phyloP scores from a whole-genome alignment of 352 stramenopile genomes.

The Globisporangium paroecandrum region DNA sequence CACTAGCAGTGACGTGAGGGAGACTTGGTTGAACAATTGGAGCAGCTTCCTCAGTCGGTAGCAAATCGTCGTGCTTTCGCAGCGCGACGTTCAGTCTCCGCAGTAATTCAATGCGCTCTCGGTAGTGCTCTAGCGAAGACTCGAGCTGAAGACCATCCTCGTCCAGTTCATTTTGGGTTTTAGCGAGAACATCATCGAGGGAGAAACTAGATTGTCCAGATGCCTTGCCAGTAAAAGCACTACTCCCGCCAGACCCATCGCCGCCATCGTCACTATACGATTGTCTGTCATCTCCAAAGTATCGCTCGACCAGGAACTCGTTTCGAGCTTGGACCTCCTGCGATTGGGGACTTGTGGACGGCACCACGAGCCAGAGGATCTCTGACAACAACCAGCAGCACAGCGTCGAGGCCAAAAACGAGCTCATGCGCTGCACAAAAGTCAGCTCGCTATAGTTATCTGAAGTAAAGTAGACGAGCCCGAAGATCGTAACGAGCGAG shows the following conservation, averaged over 20 bases:
- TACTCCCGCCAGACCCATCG: background rate
- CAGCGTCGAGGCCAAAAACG: slow-evolving; percentile 31
- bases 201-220: background rate
- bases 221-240: background rate
- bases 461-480: slow-evolving; percentile 31
- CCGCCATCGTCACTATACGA: slow-evolving; percentile 1
- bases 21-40: background rate
- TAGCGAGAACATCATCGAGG: background rate
- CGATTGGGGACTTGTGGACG: slow-evolving; percentile 20
- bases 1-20: background rate
- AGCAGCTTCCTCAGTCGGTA: background rate
- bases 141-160: background rate
- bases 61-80: slow-evolving; percentile 21
- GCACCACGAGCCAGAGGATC: slow-evolving; percentile 35
- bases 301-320: slow-evolving; percentile 41
- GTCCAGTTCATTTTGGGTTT: background rate
- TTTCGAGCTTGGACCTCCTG: slow-evolving; percentile 32
- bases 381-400: slow-evolving; percentile 31
- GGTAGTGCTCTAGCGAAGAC: slow-evolving; percentile 22
- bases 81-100: slow-evolving; percentile 35
- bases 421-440: slow-evolving; percentile 32
- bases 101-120: slow-evolving; percentile 34
- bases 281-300: slow-evolving; percentile 32
- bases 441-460: slow-evolving; percentile 23
- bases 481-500: slow-evolving; percentile 26